Conservation (phyloP, 169 alveolate species). For the Plasmodium knowlesi region DNA sequence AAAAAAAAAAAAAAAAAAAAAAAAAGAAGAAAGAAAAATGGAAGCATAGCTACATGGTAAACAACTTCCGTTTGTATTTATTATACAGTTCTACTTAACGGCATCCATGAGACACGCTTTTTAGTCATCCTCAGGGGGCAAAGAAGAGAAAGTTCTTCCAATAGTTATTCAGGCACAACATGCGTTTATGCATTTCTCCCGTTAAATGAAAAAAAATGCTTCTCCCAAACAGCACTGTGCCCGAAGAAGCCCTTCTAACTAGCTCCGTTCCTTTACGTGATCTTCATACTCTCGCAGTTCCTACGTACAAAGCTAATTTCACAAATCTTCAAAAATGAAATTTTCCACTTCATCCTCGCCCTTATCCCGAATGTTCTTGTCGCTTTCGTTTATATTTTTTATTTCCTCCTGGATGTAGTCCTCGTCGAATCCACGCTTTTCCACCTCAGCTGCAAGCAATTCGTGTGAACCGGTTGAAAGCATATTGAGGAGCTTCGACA, state of each 20-base stretch:
- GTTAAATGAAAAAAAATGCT: neutral
- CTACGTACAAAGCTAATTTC: neutral
- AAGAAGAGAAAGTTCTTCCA: too few species aligned
- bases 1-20: neutral
- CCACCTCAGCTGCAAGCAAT: slow-evolving; percentile 26
- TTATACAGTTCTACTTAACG: neutral
- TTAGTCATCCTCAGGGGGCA: neutral
- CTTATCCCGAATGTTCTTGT: neutral
- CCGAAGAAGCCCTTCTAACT: neutral
- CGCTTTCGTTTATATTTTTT: slow-evolving; percentile 37
- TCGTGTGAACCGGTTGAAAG: slow-evolving; percentile 32
- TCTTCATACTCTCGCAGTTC: neutral
- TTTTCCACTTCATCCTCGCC: slow-evolving; percentile 62
- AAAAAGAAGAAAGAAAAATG: neutral
- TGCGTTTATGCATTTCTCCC: neutral
- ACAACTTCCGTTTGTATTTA: neutral
- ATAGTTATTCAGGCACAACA: neutral
- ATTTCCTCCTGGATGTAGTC: slow-evolving; percentile 43
- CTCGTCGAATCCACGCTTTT: slow-evolving; percentile 27
- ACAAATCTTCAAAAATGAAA: slow-evolving; percentile 40
- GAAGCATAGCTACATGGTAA: neutral
- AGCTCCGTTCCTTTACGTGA: neutral
- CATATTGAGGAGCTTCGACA: slow-evolving; percentile 15
- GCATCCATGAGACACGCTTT: neutral
- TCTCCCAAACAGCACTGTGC: neutral